Conservation (phyloP, 257 asterid species). For the Osmanthus fragrans region DNA sequence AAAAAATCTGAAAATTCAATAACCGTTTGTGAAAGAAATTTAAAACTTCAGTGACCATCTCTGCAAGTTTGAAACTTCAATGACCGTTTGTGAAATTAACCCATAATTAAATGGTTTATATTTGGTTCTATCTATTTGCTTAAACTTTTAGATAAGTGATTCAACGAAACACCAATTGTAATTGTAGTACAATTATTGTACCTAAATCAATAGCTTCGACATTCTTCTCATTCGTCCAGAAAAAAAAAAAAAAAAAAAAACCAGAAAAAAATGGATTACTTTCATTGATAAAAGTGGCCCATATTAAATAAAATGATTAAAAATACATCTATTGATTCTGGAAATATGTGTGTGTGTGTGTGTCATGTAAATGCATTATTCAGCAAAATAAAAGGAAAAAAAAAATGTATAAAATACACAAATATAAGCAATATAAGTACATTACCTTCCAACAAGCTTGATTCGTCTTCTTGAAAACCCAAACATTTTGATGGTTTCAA, state of each 20-base stretch:
- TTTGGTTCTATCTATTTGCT: neutral
- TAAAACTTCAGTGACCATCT: no score
- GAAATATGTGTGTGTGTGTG: neutral
- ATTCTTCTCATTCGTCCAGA: neutral
- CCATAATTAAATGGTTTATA: neutral
- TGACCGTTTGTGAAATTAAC: no score
- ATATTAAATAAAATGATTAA: constrained; percentile 7
- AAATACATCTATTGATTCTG: neutral
- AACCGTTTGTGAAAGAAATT: no score
- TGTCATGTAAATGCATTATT: neutral
- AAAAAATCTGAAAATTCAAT: no score
- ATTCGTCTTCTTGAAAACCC: constrained; percentile 83
- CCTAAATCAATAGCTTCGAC: neutral
- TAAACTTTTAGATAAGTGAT: neutral
- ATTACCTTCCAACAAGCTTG: constrained; percentile 87
- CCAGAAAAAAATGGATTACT: neutral
- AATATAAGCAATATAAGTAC: constrained; percentile 9
- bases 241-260: neutral
- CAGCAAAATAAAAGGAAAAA: constrained; percentile 14
- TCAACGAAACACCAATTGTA: neutral
- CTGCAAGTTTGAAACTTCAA: no score
- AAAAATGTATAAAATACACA: constrained; percentile 1
- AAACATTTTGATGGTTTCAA: constrained; percentile 53
- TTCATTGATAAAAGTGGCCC: neutral
- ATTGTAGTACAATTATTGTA: neutral